Evolutionary conservation across 73 alveolate genomes (phyloP), one percentile per base, ranked within the genome.

Genomic region (Paramecium octaurelia): DNA sequence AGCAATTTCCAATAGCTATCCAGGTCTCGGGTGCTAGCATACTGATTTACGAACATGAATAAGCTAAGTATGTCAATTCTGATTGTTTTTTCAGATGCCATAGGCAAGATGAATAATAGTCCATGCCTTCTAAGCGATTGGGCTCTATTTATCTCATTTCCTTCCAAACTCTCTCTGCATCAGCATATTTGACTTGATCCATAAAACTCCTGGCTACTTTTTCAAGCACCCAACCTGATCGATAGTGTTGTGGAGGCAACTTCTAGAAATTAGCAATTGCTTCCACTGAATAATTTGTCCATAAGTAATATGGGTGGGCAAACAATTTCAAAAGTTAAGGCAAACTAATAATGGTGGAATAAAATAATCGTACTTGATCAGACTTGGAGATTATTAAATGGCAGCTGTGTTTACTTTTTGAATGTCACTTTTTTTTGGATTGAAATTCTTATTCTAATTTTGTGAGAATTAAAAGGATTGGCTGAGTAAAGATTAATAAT

Each of bases 11-110:
- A 8, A 98, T 96, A 10, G 97, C 99, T 35, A 96, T 92, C 99
- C 99, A 98, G 6, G 99, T 98, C 86, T 98, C 99, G 1, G 99
- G 99, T 24, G 99, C 97, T 70, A 95, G 94, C 64, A 95, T 96
- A 42, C 96, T 92, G 69, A 96, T 97, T 86, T 97, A 98, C 29
- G 95, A 29, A 40, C 92, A 77, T n/a, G 48, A 68, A 69, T 89
- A 95, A 36, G 98, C 96, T 43, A 97, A 85, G 58, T 96, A 95
- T 92, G 99, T 96, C 58, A 97, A 94, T 68, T 97, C 98, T 27
- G 97, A 97, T 96, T 98, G 96, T 92, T 98, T 98, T 93, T 96
- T 98, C 54, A 98, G 86, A 85, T 98, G 99, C 99, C 99, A 98
- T 86, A 98, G 92, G 71, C 99, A 96, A 40, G 98, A 96, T 4